phyloP scores from a whole-genome alignment of 2,329 filamentous ascomycete species.

The Leptoxyphium fumago region DNA sequence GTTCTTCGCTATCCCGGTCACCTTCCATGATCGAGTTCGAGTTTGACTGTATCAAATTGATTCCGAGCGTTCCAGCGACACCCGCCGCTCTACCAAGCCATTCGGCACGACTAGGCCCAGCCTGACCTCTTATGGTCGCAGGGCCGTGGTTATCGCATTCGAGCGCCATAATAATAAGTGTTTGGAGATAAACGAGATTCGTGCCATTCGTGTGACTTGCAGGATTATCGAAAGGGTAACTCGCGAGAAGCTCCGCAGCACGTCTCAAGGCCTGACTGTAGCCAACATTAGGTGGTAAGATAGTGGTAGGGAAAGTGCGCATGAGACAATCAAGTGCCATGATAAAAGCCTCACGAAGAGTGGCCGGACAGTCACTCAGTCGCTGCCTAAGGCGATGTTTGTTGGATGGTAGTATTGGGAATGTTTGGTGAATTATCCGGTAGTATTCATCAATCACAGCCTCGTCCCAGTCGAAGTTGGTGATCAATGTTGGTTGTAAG shows the following conservation, averaged over 20 bases:
- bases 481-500: conserved; percentile 1
- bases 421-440: conserved; percentile 48
- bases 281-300: conserved; percentile 19
- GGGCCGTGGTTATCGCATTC: conserved; percentile 46
- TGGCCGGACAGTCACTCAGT: conserved; percentile 40
- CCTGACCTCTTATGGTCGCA: conserved; percentile 29
- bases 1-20: conserved; percentile 46
- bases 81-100: conserved; percentile 53
- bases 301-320: conserved; percentile 35
- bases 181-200: conserved; percentile 47
- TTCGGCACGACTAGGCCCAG: conserved; percentile 34
- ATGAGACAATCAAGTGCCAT: conserved; percentile 48
- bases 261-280: conserved; percentile 25
- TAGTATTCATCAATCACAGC: conserved; percentile 40
- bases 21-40: conserved; percentile 29
- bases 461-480: conserved; percentile 32
- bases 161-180: conserved; percentile 49
- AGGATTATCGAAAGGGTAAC: conserved; percentile 31
- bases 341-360: conserved; percentile 48
- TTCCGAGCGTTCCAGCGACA: conserved; percentile 48
- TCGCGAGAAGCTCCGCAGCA: conserved; percentile 28
- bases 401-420: conserved; percentile 48
- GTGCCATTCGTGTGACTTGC: conserved; percentile 25
- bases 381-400: conserved; percentile 42
- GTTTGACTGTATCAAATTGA: conserved; percentile 35